Evolutionary conservation across 2,329 filamentous ascomycete genomes (phyloP).

Genomic region (Sporothrix mexicana): DNA sequence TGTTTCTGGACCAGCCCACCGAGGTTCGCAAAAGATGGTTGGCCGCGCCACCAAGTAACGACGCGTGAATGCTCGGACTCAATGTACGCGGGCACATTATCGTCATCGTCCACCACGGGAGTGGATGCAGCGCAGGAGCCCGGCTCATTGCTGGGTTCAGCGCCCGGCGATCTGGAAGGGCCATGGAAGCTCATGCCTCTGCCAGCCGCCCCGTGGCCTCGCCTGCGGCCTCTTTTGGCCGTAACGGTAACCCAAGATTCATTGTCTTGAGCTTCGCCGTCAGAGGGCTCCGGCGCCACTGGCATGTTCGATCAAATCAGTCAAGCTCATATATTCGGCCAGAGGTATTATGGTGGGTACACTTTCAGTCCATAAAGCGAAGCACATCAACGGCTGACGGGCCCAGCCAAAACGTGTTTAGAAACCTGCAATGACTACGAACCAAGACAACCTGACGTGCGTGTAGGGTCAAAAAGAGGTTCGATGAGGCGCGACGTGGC

Average conservation of each 20-base stretch:
- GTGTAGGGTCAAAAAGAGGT: too few relatives aligned
- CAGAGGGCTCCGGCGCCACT: background rate
- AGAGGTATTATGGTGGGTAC: too few relatives aligned
- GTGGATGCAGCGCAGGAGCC: too few relatives aligned
- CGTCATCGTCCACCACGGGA: background rate
- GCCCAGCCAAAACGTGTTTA: too few relatives aligned
- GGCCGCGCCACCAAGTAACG: constrained; percentile 38
- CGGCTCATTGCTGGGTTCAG: too few relatives aligned
- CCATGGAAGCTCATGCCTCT: constrained; percentile 18
- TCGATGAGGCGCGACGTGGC: too few relatives aligned
- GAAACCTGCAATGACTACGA: too few relatives aligned
- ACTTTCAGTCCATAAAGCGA: too few relatives aligned
- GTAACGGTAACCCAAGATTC: constrained; percentile 29
- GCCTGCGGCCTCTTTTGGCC: background rate
- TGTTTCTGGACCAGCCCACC: constrained; percentile 44
- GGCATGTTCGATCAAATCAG: background rate
- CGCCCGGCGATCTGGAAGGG: background rate
- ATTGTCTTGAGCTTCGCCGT: background rate
- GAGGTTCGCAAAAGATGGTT: constrained; percentile 45
- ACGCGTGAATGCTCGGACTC: constrained; percentile 40
- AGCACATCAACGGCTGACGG: too few relatives aligned
- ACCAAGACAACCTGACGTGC: too few relatives aligned
- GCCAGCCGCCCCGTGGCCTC: background rate
- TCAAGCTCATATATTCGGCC: too few relatives aligned
- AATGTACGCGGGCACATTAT: constrained; percentile 35